These are phyloP conservation scores for Suhomyces terraborum DNA, from an alignment of 1,139 yeast species.

Conservation along the genomic window DNA sequence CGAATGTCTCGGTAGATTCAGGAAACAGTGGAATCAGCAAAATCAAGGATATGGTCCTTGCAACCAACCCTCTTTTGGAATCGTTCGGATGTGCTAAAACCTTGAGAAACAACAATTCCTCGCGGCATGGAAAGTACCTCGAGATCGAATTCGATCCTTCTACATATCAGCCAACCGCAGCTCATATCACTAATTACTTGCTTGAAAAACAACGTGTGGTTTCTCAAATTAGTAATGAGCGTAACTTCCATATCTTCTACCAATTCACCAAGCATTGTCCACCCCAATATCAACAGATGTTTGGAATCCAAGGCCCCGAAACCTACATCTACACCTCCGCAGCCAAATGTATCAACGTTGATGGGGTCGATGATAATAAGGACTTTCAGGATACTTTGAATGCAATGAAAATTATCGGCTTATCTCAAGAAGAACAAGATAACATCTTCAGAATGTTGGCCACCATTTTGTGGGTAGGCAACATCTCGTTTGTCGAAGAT, in stretches of 20 bases:
- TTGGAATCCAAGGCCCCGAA: slow-evolving; percentile 92
- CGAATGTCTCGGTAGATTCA: slow-evolving; percentile 62
- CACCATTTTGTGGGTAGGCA: slow-evolving; percentile 92
- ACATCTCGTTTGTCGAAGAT: slow-evolving; percentile 81
- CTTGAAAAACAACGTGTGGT: slow-evolving; percentile 96
- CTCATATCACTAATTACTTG: slow-evolving; percentile 92
- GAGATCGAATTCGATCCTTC: slow-evolving; percentile 84
- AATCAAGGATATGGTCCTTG: slow-evolving; percentile 96
- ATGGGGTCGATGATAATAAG: slow-evolving; percentile 77
- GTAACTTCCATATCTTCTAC: slow-evolving; percentile 96
- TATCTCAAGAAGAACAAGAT: slow-evolving; percentile 81
- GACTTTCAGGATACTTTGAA: slow-evolving; percentile 80
- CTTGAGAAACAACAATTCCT: slow-evolving; percentile 90
- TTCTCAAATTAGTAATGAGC: slow-evolving; percentile 85
- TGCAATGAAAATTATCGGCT: slow-evolving; percentile 89
- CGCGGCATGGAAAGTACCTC: slow-evolving; percentile 95
- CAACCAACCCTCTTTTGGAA: slow-evolving; percentile 94
- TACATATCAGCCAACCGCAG: slow-evolving; percentile 84
- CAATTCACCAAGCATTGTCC: slow-evolving; percentile 93
- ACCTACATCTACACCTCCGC: slow-evolving; percentile 87
- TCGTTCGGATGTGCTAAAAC: slow-evolving; percentile 99
- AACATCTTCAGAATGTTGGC: slow-evolving; percentile 84
- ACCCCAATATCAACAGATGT: slow-evolving; percentile 76
- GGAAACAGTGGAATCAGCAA: slow-evolving; percentile 57
- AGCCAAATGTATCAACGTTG: slow-evolving; percentile 82